phyloP scores from a whole-genome alignment of 305 asterid species.

The Andrographis paniculata region DNA sequence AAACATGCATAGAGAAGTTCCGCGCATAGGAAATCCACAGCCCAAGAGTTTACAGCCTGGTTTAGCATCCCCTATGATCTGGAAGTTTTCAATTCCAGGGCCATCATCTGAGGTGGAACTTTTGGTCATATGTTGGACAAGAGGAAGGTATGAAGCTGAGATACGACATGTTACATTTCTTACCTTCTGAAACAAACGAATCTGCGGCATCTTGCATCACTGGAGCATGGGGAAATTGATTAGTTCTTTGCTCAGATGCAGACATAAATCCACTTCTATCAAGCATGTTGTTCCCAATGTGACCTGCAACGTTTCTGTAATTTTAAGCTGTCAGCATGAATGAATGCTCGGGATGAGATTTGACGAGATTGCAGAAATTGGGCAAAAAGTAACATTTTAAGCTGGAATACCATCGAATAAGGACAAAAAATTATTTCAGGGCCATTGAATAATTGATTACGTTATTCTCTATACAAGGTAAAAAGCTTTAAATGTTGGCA shows the following conservation, averaged over 20 bases:
- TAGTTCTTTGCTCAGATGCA: conserved; percentile 42
- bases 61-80: conserved; percentile 90
- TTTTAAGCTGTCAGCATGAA: conserved; percentile 26
- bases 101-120: conserved; percentile 49
- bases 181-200: conserved; percentile 73
- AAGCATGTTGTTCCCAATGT: conserved; percentile 31
- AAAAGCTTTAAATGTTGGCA: no score
- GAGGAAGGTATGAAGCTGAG: conserved; percentile 9
- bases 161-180: conserved; percentile 17
- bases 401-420: no score
- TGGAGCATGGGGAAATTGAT: conserved; percentile 38
- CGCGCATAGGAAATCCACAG: conserved; percentile 93
- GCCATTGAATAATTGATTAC: no score
- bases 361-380: no score
- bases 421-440: no score
- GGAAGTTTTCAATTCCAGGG: conserved; percentile 90
- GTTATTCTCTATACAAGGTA: no score
- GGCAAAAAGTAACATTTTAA: neutral
- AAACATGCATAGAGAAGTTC: conserved; percentile 99
- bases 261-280: conserved; percentile 43
- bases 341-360: neutral
- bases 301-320: conserved; percentile 56
- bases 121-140: conserved; percentile 19
- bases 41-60: conserved; percentile 86
- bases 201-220: conserved; percentile 38